Evolutionary conservation across 441 rosid genomes (phyloP), one percentile per base, ranked within the genome.

Genomic region (Jatropha podagrica): DNA sequence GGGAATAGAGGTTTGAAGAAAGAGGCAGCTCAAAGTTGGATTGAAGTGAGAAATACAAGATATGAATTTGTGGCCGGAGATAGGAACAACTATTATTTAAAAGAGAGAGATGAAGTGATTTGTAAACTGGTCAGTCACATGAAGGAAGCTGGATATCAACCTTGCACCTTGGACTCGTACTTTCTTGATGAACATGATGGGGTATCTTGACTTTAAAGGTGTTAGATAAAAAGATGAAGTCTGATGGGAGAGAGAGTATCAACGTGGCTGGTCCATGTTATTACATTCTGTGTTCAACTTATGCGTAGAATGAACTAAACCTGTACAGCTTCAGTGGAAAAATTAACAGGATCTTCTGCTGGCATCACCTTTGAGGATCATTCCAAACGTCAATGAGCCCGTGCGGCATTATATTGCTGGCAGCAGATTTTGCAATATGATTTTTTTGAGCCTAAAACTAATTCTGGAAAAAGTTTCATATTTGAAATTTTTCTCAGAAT

Each of bases 1-100:
- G 71, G 37, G 65, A 82, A 76, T 55, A 79, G 69, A 77, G 82
- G 74, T 26, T 72, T 86, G 40, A 79, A 5, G 55, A 87, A 85
- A 74, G 85, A 87, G 69, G 74, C 64, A 26, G 88, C 78, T 10
- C 76, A 42, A 61, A 87, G 88, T 80, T 85, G 86, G 87, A 81
- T 85, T 70, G 85, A 85, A 81, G 77, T 83, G 68, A 80, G 81
- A 71, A 80, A 81, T 81, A 77, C 32, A 55, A 71, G 77, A 42
- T 82, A 83, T 62, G 81, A 83, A 65, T 83, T 86, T 78, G 74
- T 69, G 14, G 80, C 79, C 6, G 81, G 80, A 79, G 89, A 67
- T 27, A 44, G 60, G 67, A 63, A n/a, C 59, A 88, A 81, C 54
- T n/a, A 66, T 73, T 79, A 68, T 32, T 63, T 77, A 5, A 79